Evolutionary conservation across 2,329 filamentous ascomycete genomes (phyloP), one percentile per base, ranked within the genome.

Genomic region (Phialophora macrospora): DNA sequence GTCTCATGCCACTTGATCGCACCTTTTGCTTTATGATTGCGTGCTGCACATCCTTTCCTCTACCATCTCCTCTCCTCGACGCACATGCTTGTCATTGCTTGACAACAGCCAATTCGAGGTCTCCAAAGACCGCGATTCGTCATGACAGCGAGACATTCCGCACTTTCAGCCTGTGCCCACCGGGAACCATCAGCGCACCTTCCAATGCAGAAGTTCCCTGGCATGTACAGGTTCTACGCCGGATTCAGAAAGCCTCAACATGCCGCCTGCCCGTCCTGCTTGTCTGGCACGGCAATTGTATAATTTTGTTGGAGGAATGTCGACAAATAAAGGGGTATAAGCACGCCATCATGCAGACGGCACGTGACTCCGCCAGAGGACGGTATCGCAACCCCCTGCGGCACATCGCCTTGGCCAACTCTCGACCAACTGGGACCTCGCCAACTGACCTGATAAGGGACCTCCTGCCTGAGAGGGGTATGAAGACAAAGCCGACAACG

Each of bases 271-370:
- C 52, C 28, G 9, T 55, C 52, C 11, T 38, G 49, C 32, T 20
- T 52, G 9, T 30, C 48, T 26, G n/a, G 24, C 38, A 46, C 49
- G 46, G 51, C 11, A 46, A 57, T 30, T 44, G 44, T 58, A 46
- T 11, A 46, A 20, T 51, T 12, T 44, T 34, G 60, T 66, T 38
- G 62, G 56, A 17, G 24, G 55, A 56, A 38, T 54, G 64, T 64
- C 64, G 66, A 51, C 67, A 63, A 63, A 67, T 64, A 63, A 57
- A 56, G 54, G 55, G 38, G 48, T 62, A 46, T 5, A 60, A 69
- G 65, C 67, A 69, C 67, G 67, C 67, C 49, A 69, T 69, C n/a
- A 55, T 55, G 52, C 28, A 30, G 26, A 14, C 11, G 9, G 63
- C 67, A 69, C 67, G 65, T 69, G 67, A 65, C 20, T 12, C 38